Evolutionary conservation across 768 basidiomycete genomes (phyloP).

Genomic region (Daedaleopsis sinensis): DNA sequence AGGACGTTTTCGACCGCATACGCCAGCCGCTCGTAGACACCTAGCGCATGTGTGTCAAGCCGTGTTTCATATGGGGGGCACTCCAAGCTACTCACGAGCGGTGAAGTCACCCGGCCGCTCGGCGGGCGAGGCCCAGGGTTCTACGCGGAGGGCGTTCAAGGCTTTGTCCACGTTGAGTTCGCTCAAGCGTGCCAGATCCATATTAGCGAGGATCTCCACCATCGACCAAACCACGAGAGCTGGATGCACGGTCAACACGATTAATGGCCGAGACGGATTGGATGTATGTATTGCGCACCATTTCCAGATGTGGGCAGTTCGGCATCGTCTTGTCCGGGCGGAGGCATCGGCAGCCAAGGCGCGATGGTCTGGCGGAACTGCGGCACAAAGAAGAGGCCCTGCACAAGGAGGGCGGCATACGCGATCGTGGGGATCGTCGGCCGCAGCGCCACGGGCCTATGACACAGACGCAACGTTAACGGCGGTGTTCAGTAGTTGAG

Average conservation of each 20-base stretch:
- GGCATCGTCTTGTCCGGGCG: constrained; percentile 14
- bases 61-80: no score
- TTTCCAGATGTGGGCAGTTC: constrained; percentile 35
- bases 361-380: constrained; percentile 58
- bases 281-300: constrained; percentile 32
- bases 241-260: constrained; percentile 22
- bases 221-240: constrained; percentile 57
- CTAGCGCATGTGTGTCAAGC: constrained; percentile 33
- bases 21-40: constrained; percentile 50
- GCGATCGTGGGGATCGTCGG: constrained; percentile 52
- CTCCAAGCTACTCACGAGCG: constrained; percentile 35
- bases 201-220: constrained; percentile 67
- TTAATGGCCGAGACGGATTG: constrained; percentile 14
- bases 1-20: constrained; percentile 45
- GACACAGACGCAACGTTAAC: no score
- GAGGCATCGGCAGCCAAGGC: constrained; percentile 37
- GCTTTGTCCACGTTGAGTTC: constrained; percentile 57
- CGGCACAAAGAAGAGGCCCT: constrained; percentile 69
- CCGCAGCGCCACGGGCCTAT: constrained; percentile 73
- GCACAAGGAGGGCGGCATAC: constrained; percentile 66
- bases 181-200: constrained; percentile 65
- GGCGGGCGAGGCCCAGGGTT: constrained; percentile 38
- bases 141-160: constrained; percentile 49
- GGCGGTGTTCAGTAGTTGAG: not conserved
- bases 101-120: constrained; percentile 47